phyloP scores from a whole-genome alignment of 75 land plant species.

The Pinus albicaulis region DNA sequence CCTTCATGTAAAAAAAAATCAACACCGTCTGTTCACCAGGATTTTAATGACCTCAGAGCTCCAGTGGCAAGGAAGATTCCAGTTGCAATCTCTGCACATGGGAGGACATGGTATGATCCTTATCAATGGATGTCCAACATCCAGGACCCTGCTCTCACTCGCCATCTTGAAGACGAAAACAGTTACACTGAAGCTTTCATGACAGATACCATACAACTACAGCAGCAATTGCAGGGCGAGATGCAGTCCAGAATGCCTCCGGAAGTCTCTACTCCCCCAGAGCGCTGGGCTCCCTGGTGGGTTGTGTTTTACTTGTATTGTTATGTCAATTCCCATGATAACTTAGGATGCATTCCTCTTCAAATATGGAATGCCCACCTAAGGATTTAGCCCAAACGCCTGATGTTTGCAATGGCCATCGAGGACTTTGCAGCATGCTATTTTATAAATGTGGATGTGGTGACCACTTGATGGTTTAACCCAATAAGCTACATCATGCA shows the following conservation, averaged over 20 bases:
- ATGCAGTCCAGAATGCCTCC: constrained; percentile 66
- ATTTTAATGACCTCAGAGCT: constrained; percentile 15
- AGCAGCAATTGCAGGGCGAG: constrained; percentile 42
- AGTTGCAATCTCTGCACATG: constrained; percentile 58
- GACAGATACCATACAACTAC: constrained; percentile 43
- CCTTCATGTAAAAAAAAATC: too few relatives aligned
- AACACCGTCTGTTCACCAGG: too few relatives aligned
- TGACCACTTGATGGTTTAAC: too few relatives aligned
- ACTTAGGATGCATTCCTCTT: background rate
- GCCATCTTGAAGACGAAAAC: constrained; percentile 65
- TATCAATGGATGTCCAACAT: constrained; percentile 85
- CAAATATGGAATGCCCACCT: background rate
- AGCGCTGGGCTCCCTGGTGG: constrained; percentile 91
- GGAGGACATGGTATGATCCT: constrained; percentile 71
- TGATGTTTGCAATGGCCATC: background rate
- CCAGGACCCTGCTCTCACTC: constrained; percentile 53
- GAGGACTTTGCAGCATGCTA: background rate
- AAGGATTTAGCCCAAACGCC: background rate
- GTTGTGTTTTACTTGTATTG: background rate
- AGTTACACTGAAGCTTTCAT: constrained; percentile 68
- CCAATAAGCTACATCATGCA: too few relatives aligned
- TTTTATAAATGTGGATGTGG: too few relatives aligned
- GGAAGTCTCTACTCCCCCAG: constrained; percentile 71
- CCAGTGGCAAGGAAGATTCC: constrained; percentile 65
- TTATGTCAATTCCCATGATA: background rate